Conservation (phyloP, 768 basidiomycete genomes). For the Lactarius psammicola region DNA sequence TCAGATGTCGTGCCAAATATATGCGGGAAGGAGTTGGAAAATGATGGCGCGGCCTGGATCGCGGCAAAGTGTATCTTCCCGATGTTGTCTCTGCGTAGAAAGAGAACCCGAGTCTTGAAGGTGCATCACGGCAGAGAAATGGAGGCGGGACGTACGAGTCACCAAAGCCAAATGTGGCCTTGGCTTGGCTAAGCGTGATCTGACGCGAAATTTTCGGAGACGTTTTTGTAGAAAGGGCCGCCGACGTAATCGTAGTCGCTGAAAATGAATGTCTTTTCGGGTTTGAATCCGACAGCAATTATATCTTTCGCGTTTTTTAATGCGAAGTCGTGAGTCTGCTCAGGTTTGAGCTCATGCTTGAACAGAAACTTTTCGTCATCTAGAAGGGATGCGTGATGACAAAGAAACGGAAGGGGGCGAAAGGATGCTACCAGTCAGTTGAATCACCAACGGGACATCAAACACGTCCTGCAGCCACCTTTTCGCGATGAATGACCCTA, state of each 20-base stretch:
- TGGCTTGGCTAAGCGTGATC: slow-evolving; percentile 90
- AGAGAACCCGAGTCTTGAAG: neutral
- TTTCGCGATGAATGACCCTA: slow-evolving; percentile 5
- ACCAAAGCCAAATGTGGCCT: slow-evolving; percentile 93
- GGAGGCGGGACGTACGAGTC: slow-evolving; percentile 69
- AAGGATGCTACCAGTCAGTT: slow-evolving; percentile 73
- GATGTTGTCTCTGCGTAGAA: slow-evolving; percentile 78
- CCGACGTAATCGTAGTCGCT: slow-evolving; percentile 88
- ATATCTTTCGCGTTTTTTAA: slow-evolving; percentile 91
- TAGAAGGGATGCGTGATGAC: slow-evolving; percentile 32
- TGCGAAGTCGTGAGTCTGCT: slow-evolving; percentile 81
- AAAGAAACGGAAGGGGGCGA: neutral
- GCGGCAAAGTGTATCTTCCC: slow-evolving; percentile 97
- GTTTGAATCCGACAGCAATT: slow-evolving; percentile 92
- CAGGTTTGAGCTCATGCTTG: slow-evolving; percentile 89
- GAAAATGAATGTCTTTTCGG: slow-evolving; percentile 95
- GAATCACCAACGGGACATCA: slow-evolving; percentile 89
- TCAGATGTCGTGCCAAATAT: slow-evolving; percentile 84
- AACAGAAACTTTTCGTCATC: slow-evolving; percentile 99
- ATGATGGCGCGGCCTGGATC: slow-evolving; percentile 93
- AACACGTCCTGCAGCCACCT: slow-evolving; percentile 99
- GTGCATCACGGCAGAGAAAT: neutral
- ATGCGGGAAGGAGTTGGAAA: slow-evolving; percentile 98
- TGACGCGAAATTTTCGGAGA: slow-evolving; percentile 89
- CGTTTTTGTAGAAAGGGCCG: slow-evolving; percentile 91